Base-by-base conservation (phyloP, 306 rosid species). In the Cicer arietinum region DNA sequence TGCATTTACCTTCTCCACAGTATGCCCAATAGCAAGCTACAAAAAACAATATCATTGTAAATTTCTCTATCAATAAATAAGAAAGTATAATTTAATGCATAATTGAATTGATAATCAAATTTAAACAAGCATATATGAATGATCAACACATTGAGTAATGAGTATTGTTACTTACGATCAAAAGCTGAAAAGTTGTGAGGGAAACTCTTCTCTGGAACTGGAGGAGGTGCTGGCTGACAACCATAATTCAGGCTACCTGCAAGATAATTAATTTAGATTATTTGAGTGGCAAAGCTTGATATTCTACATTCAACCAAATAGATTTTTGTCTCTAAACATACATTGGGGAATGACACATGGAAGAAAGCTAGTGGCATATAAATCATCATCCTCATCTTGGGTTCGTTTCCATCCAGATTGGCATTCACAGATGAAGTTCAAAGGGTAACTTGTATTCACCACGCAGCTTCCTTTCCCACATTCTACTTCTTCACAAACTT, bases 311-410 rank as follows among this genome's bases (percentile, higher is more conserved):
- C 25, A 20, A 20, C 22, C 22, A 20, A 1, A 20, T 20, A 1
- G 22, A 20, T 20, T 20, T 20, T 20, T 20, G 22, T 1, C 1
- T 20, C 22, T 25, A 25, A 2, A 25, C 35, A 25, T 84, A 93
- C 98, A 93, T 39, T 88, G 10, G 10, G 98, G 98, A 69, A 93
- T 88, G 73, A 91, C 98, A 72, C 98, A 91, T 4, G 98, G 98
- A 51, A 91, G 98, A 74, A 91, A 93, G 70, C 81, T 79, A 35
- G 70, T 67, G 66, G 76, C 77, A 62, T 82, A 79, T 39, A 63
- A 79, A 16, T 84, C 75, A n/a, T 46, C 73, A n/a, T 81, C 80
- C 0, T 76, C 53, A 0, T 88, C 78, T 8, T 64, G 73, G 17
- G 86, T 89, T 59, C 97, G 76, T 83, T 54, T 83, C 98, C 98